Conservation (phyloP, 2,329 filamentous ascomycete species). For the Hypoxylon sp. region DNA sequence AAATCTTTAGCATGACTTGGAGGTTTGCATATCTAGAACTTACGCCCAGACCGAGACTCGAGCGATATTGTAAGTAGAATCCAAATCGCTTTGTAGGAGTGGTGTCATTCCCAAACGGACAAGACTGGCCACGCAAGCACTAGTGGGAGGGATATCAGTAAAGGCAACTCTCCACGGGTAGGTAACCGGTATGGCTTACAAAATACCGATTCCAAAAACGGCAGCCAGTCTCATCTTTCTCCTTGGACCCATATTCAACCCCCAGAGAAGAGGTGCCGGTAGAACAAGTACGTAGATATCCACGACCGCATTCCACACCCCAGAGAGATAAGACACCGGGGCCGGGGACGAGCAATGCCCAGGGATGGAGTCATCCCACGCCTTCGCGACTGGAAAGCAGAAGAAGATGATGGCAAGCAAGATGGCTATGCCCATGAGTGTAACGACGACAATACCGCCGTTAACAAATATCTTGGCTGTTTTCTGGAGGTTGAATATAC, state of each 20-base stretch:
- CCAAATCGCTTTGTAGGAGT: constrained; percentile 19
- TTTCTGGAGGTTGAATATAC: constrained; percentile 23
- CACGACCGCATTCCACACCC: constrained; percentile 16
- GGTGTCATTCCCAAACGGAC: constrained; percentile 26
- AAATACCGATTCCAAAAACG: constrained; percentile 23
- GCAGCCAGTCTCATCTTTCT: constrained; percentile 20
- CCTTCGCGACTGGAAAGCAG: constrained; percentile 23
- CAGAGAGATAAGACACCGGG: constrained; percentile 13
- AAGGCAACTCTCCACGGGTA: background rate
- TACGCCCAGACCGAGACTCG: constrained; percentile 25
- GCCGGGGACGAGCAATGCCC: constrained; percentile 16
- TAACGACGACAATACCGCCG: constrained; percentile 13
- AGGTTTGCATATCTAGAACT: background rate
- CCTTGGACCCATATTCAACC: constrained; percentile 15
- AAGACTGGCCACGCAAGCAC: constrained; percentile 19
- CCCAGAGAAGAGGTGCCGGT: constrained; percentile 18
- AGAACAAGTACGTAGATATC: constrained; percentile 28
- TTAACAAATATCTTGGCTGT: constrained; percentile 17
- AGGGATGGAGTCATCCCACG: constrained; percentile 17
- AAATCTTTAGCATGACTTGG: background rate
- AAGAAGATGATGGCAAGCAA: constrained; percentile 21
- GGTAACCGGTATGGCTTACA: constrained; percentile 11
- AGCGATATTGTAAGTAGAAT: constrained; percentile 24
- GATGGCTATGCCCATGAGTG: constrained; percentile 7
- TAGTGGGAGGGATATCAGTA: constrained; percentile 4